Conservation (phyloP, 2,329 filamentous ascomycete genomes). For the Colletotrichum chlorophyti region DNA sequence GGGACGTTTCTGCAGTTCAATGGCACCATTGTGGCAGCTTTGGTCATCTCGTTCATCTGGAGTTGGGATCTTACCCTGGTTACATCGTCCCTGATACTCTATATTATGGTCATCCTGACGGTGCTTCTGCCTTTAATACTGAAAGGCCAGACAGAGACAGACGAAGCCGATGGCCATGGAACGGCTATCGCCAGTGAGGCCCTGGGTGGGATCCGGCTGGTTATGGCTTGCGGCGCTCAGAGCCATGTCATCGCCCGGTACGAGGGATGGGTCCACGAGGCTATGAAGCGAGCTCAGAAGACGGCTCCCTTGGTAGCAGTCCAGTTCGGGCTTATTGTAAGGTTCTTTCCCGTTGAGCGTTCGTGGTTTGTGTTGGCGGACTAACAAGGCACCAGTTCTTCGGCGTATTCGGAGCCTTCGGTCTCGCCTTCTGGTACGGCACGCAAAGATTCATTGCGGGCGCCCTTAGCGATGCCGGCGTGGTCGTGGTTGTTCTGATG, state of each 20-base stretch:
- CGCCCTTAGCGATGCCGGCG: conserved; percentile 42
- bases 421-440: conserved; percentile 52
- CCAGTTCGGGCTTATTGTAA: conserved; percentile 38
- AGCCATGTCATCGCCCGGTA: conserved; percentile 44
- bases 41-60: conserved; percentile 58
- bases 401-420: conserved; percentile 43
- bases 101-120: conserved; percentile 41
- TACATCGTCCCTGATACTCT: conserved; percentile 53
- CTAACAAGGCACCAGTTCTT: conserved; percentile 34
- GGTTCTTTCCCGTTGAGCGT: background rate
- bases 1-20: conserved; percentile 51
- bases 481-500: conserved; percentile 46
- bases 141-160: conserved; percentile 32
- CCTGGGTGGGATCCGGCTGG: conserved; percentile 47
- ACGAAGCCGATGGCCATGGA: conserved; percentile 40
- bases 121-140: conserved; percentile 39
- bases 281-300: conserved; percentile 41
- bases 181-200: conserved; percentile 51
- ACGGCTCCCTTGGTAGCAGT: conserved; percentile 40
- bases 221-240: conserved; percentile 53
- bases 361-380: background rate
- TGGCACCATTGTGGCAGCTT: conserved; percentile 49
- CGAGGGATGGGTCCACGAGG: conserved; percentile 43
- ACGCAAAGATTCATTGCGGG: conserved; percentile 42
- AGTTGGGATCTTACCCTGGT: conserved; percentile 60